phyloP scores from a whole-genome alignment of 2,329 filamentous ascomycete genomes.

The Dactylellina drechsleri region DNA sequence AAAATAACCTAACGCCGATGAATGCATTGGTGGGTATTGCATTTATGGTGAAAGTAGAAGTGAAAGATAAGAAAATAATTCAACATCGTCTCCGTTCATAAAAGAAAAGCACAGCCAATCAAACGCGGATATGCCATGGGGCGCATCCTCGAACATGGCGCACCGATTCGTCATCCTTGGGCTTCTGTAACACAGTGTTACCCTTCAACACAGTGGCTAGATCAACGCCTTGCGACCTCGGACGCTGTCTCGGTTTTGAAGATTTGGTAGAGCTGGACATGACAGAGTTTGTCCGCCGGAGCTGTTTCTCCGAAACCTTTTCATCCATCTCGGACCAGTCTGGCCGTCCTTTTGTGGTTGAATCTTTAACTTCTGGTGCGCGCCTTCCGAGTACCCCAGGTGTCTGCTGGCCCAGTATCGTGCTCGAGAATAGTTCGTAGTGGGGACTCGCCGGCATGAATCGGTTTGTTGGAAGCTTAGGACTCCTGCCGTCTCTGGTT shows the following conservation, averaged over 20 bases:
- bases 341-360: conserved; percentile 37
- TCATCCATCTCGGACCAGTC: conserved; percentile 54
- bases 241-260: conserved; percentile 16
- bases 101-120: background rate
- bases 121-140: conserved; percentile 42
- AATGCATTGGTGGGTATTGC: conserved; percentile 28
- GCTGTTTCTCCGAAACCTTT: background rate
- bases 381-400: conserved; percentile 12
- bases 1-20: conserved; percentile 21
- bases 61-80: conserved; percentile 3
- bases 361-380: conserved; percentile 4
- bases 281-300: conserved; percentile 22
- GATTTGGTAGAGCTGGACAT: conserved; percentile 23
- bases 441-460: conserved; percentile 32
- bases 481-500: conserved; percentile 8
- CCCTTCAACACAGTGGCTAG: conserved; percentile 24
- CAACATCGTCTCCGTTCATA: background rate
- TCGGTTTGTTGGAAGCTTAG: conserved; percentile 15
- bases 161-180: conserved; percentile 48
- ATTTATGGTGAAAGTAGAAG: conserved; percentile 30
- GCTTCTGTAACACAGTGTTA: conserved; percentile 25
- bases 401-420: conserved; percentile 34
- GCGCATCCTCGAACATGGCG: conserved; percentile 50
- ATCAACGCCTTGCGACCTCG: conserved; percentile 21
- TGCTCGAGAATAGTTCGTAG: conserved; percentile 49